Conservation (phyloP, 805 yeast genomes). For the Saccharomycopsis selenospora region DNA sequence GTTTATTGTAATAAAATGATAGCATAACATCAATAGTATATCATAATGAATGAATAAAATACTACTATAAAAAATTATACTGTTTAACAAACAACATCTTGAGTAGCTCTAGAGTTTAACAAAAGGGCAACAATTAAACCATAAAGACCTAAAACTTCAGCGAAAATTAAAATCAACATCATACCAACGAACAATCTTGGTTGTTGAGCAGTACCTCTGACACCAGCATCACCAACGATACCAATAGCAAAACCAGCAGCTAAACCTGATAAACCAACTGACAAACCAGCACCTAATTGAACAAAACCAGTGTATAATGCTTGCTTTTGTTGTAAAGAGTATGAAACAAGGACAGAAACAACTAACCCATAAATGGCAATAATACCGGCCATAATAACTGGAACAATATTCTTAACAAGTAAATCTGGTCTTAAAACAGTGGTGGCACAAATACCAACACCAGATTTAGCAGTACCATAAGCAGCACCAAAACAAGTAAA, state of each 20-base stretch:
- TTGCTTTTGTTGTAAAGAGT: conserved; percentile 80
- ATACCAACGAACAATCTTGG: conserved; percentile 94
- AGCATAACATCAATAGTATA: no score
- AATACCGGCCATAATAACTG: conserved; percentile 99
- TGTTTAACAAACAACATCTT: conserved; percentile 83
- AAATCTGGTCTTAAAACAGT: conserved; percentile 96
- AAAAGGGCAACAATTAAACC: conserved; percentile 97
- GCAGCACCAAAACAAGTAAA: conserved; percentile 99
- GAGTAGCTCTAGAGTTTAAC: conserved; percentile 95
- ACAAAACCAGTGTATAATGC: conserved; percentile 95
- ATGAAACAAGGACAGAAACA: conserved; percentile 90
- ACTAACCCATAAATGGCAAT: conserved; percentile 97
- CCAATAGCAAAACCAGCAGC: conserved; percentile 99
- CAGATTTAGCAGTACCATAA: conserved; percentile 98
- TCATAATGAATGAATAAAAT: no score
- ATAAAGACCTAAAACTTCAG: conserved; percentile 83
- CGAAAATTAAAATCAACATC: conserved; percentile 81
- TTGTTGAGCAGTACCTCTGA: conserved; percentile 96
- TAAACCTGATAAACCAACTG: conserved; percentile 94
- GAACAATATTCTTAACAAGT: conserved; percentile 87
- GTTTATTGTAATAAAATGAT: no score
- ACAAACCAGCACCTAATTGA: conserved; percentile 96
- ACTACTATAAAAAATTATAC: no score
- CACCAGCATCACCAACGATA: conserved; percentile 99
- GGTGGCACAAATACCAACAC: conserved; percentile 99